These are phyloP conservation scores for Niveomyces coronatus DNA, from an alignment of 2,329 filamentous ascomycete species.

Conservation along the genomic window DNA sequence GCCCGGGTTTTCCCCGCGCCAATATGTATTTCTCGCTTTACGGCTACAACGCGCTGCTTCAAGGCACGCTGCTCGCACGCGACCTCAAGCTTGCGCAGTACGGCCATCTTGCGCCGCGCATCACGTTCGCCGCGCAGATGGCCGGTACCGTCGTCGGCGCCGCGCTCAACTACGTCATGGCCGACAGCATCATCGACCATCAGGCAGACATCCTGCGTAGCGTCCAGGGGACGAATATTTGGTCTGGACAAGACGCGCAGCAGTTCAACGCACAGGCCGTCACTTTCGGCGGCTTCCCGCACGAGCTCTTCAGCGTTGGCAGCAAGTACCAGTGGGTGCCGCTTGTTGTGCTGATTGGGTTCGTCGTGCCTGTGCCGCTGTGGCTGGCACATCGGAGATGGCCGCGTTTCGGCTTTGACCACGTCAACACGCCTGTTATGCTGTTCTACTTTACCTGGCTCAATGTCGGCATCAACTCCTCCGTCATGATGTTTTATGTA, in stretches of 20 bases:
- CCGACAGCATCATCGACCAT: conserved; percentile 32
- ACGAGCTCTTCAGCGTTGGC: conserved; percentile 14
- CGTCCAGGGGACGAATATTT: conserved; percentile 31
- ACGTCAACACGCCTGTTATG: conserved; percentile 32
- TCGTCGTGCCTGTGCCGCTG: conserved; percentile 32
- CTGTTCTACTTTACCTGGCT: conserved; percentile 31
- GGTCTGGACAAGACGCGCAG: conserved; percentile 35
- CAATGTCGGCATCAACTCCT: conserved; percentile 28
- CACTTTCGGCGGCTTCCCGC: conserved; percentile 17
- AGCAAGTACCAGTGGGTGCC: conserved; percentile 11
- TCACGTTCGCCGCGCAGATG: conserved; percentile 24
- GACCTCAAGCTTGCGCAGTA: conserved; percentile 24
- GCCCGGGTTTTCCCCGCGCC: conserved; percentile 28
- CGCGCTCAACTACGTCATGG: conserved; percentile 35
- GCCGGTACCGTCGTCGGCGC: conserved; percentile 30
- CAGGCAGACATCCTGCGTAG: conserved; percentile 29
- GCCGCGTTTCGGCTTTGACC: conserved; percentile 17
- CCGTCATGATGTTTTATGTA: conserved; percentile 21
- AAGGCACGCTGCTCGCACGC: conserved; percentile 21
- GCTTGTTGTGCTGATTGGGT: conserved; percentile 12
- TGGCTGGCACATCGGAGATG: conserved; percentile 22
- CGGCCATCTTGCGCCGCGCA: conserved; percentile 14
- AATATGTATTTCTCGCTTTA: conserved; percentile 35
- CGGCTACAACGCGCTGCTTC: conserved; percentile 22
- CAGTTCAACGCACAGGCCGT: conserved; percentile 30